Evolutionary conservation across 305 asterid species (phyloP).

Genomic region (Fraxinus floribunda): DNA sequence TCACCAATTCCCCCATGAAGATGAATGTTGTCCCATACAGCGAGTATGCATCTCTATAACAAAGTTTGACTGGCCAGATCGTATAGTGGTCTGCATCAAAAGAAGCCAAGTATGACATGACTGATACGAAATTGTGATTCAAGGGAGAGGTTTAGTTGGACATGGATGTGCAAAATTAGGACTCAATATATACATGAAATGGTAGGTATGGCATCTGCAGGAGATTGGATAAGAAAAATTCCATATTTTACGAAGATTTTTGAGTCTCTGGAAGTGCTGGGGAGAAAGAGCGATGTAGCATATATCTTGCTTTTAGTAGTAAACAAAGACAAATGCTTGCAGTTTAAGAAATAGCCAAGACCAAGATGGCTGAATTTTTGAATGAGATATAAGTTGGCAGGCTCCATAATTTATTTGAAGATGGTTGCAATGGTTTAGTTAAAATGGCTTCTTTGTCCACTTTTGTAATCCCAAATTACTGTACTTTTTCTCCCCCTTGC

Average conservation of each 20-base stretch:
- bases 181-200: background rate
- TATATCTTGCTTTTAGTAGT: constrained; percentile 5
- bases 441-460: background rate
- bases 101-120: background rate
- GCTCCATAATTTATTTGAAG: background rate
- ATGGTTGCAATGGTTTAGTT: background rate
- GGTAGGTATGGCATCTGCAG: background rate
- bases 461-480: constrained; percentile 1
- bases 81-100: background rate
- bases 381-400: background rate
- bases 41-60: background rate
- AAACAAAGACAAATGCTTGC: constrained; percentile 12
- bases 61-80: background rate
- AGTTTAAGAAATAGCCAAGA: background rate
- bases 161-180: background rate
- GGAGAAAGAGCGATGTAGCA: background rate
- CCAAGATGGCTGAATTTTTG: background rate
- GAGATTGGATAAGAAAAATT: background rate
- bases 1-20: background rate
- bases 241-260: background rate
- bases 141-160: background rate
- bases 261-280: background rate
- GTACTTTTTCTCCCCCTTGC: background rate
- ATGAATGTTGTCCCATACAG: background rate
- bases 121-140: background rate